Conservation (phyloP, 2,329 filamentous ascomycete species). For the Chaetoscypha palmicola region DNA sequence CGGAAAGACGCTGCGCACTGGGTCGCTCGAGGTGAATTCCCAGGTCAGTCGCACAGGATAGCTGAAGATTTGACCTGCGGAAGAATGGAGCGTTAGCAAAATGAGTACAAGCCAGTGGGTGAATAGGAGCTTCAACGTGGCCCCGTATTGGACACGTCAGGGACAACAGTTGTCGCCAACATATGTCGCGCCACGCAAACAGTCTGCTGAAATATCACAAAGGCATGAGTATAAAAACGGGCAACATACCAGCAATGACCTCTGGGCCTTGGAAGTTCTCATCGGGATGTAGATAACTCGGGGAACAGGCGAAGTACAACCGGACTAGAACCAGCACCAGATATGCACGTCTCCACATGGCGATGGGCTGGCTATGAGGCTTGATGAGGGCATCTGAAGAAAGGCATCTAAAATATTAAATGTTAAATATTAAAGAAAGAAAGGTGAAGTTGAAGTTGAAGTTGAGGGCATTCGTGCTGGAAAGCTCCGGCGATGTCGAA, state of each 20-base stretch:
- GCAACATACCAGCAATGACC: conserved; percentile 77
- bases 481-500: conserved; percentile 6
- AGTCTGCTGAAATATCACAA: background rate
- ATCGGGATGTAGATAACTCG: conserved; percentile 96
- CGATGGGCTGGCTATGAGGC: conserved; percentile 25
- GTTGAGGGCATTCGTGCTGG: conserved; percentile 19
- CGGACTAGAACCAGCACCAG: conserved; percentile 77
- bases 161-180: conserved; percentile 6
- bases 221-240: background rate
- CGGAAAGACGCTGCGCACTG: conserved; percentile 93
- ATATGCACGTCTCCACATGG: conserved; percentile 89
- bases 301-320: conserved; percentile 87
- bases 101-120: background rate
- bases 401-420: conserved; percentile 17
- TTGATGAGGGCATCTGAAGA: conserved; percentile 16
- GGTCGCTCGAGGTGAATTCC: conserved; percentile 86
- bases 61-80: conserved; percentile 77
- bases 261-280: conserved; percentile 99
- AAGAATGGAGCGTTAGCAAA: conserved; percentile 10
- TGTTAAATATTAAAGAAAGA: conserved; percentile 15
- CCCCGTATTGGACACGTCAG: background rate
- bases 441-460: background rate
- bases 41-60: conserved; percentile 87
- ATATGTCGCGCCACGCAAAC: conserved; percentile 2
- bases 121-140: conserved; percentile 6